Percentiles rank a stretch among this genome's conserved stretches.
These are phyloP conservation scores for Cyphellophora attinorum DNA, from an alignment of 2,329 filamentous ascomycete genomes.

Conservation along the genomic window DNA sequence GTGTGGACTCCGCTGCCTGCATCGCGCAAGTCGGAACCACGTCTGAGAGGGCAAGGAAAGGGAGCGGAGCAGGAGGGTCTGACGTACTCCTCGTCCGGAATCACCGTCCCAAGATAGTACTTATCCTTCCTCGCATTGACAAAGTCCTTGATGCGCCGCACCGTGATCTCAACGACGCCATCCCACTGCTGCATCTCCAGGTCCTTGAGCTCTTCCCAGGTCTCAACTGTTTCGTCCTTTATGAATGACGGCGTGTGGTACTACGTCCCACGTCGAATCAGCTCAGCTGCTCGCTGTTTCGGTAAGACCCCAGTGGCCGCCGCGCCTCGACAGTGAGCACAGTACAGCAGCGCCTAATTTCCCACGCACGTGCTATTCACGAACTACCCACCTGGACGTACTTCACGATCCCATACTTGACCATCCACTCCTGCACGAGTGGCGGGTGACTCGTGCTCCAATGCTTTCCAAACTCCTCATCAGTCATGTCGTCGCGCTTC, in stretches of 20 bases:
- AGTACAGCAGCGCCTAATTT: too few species aligned
- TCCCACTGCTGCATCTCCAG: slow-evolving; percentile 1
- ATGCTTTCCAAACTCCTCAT: slow-evolving; percentile 3
- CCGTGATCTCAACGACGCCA: slow-evolving; percentile 4
- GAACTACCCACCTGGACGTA: slow-evolving; percentile 3
- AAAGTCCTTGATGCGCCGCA: slow-evolving; percentile 2
- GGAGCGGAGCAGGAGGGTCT: too few species aligned
- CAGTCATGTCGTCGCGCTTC: background rate
- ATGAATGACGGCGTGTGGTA: slow-evolving; percentile 1
- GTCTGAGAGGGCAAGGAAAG: too few species aligned
- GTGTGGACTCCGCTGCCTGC: too few species aligned
- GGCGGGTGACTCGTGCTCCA: slow-evolving; percentile 2
- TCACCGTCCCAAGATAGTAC: background rate
- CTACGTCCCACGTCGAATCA: too few species aligned
- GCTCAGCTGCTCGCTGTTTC: too few species aligned
- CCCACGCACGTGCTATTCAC: too few species aligned
- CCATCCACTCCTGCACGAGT: slow-evolving; percentile 1
- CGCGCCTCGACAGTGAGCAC: too few species aligned
- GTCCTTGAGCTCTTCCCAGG: slow-evolving; percentile 1
- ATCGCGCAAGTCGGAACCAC: too few species aligned
- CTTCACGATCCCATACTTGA: slow-evolving; percentile 5
- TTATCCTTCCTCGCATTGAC: slow-evolving; percentile 1
- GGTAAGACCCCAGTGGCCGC: too few species aligned
- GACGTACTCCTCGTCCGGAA: slow-evolving; percentile 3
- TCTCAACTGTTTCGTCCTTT: background rate